A percentile compares a stretch with the other conserved stretches of the same genome.
Conservation (phyloP, 129 eudicot species). For the Centella asiatica region DNA sequence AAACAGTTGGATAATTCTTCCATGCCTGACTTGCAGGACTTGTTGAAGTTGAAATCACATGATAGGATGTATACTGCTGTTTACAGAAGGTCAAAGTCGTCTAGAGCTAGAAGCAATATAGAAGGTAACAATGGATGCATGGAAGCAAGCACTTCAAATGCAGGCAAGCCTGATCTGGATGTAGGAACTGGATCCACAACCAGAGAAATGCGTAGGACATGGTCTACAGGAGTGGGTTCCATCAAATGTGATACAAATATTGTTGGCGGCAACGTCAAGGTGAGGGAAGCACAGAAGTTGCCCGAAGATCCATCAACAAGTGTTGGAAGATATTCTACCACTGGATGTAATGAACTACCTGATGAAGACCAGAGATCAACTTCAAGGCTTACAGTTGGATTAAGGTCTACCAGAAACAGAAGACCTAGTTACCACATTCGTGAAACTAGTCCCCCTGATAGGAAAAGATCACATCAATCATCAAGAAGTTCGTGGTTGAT, state of each 20-base stretch:
- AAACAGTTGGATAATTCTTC: slow-evolving; percentile 18
- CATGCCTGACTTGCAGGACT: slow-evolving; percentile 28
- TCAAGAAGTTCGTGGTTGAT: slow-evolving; percentile 71
- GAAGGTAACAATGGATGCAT: slow-evolving; percentile 33
- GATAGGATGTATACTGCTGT: slow-evolving; percentile 74
- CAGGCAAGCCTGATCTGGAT: slow-evolving; percentile 26
- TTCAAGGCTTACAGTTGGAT: slow-evolving; percentile 46
- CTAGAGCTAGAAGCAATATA: slow-evolving; percentile 29
- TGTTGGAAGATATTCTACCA: slow-evolving; percentile 29
- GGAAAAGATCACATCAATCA: slow-evolving; percentile 45
- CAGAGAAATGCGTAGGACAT: slow-evolving; percentile 40
- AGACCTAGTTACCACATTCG: slow-evolving; percentile 38
- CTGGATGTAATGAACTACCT: slow-evolving; percentile 33
- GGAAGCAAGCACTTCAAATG: slow-evolving; percentile 60
- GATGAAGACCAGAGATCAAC: slow-evolving; percentile 44
- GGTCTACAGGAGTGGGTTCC: slow-evolving; percentile 30
- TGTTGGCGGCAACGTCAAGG: slow-evolving; percentile 20
- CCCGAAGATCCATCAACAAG: slow-evolving; percentile 42
- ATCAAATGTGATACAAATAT: slow-evolving; percentile 13
- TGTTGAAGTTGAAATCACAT: slow-evolving; percentile 29
- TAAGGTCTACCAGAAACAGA: slow-evolving; percentile 67
- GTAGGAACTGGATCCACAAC: slow-evolving; percentile 29
- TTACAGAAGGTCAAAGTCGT: slow-evolving; percentile 73
- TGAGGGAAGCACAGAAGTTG: slow-evolving; percentile 23
- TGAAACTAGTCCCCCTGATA: slow-evolving; percentile 44